phyloP scores from a whole-genome alignment of 352 stramenopile genomes.

The Pythium scleroteichum region DNA sequence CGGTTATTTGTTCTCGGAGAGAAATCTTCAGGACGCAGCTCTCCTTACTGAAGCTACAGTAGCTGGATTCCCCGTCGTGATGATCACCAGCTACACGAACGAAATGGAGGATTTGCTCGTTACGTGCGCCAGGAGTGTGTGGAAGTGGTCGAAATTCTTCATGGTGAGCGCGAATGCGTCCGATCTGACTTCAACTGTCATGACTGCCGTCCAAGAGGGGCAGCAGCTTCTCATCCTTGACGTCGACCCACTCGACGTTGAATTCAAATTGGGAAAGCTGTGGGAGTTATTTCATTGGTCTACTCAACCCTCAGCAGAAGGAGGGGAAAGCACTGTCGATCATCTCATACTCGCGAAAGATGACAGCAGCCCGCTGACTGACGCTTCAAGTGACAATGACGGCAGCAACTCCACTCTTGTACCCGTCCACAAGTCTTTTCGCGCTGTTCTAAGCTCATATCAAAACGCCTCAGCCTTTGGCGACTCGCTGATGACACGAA shows the following conservation, averaged over 20 bases:
- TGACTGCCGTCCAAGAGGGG: conserved; percentile 39
- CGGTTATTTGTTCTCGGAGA: conserved; percentile 42
- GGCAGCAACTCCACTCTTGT: conserved; percentile 12
- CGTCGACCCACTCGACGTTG: conserved; percentile 42
- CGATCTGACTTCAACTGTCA: conserved; percentile 40
- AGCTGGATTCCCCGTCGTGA: conserved; percentile 33
- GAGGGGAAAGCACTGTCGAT: not conserved
- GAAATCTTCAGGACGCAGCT: conserved; percentile 43
- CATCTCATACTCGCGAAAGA: conserved; percentile 3
- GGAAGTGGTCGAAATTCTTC: conserved; percentile 44
- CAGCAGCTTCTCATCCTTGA: conserved; percentile 65
- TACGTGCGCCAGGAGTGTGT: conserved; percentile 37
- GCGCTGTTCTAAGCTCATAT: conserved; percentile 47
- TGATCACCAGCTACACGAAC: conserved; percentile 44
- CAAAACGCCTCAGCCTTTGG: conserved; percentile 36
- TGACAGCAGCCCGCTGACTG: not conserved
- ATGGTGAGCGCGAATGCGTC: conserved; percentile 39
- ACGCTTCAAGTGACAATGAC: not conserved
- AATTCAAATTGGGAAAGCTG: conserved; percentile 22
- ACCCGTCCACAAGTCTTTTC: conserved; percentile 40
- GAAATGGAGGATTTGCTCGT: conserved; percentile 51
- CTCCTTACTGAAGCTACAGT: conserved; percentile 36
- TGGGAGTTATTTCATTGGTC: conserved; percentile 35
- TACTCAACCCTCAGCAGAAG: not conserved
- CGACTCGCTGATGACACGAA: conserved; percentile 28